A percentile compares a stretch with the other conserved stretches of the same genome.
phyloP scores from a whole-genome alignment of 371 early-diverging fungal species.

The Enterocytospora artemiae region DNA sequence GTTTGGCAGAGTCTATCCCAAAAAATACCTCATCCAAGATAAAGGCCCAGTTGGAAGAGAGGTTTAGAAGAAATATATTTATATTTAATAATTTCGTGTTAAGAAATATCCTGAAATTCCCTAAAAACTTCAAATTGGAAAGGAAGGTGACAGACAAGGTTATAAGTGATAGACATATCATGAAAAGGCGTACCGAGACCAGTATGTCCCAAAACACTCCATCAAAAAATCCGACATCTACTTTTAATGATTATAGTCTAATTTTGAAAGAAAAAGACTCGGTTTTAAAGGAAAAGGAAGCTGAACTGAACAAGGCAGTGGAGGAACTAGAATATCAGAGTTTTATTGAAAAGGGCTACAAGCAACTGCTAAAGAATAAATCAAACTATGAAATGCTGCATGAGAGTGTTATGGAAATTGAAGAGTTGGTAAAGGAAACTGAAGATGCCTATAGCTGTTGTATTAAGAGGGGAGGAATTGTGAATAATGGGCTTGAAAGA shows the following conservation, averaged over 20 bases:
- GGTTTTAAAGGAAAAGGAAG: slow-evolving; percentile 23
- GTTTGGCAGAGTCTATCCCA: not conserved
- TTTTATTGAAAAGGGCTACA: slow-evolving; percentile 2
- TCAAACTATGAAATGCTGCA: not conserved
- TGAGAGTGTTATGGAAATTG: not conserved
- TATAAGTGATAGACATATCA: no score
- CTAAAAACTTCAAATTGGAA: slow-evolving; percentile 47
- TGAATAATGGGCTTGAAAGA: slow-evolving; percentile 8
- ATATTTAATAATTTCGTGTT: slow-evolving; percentile 55
- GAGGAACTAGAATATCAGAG: slow-evolving; percentile 2
- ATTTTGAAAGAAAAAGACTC: no score
- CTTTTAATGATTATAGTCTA: no score
- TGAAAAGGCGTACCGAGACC: no score
- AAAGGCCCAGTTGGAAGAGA: slow-evolving; percentile 16
- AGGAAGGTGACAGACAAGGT: slow-evolving; percentile 40
- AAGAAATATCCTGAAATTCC: slow-evolving; percentile 53
- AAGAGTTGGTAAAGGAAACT: not conserved
- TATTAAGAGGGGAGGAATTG: not conserved
- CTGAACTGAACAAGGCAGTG: not conserved
- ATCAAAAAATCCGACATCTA: no score
- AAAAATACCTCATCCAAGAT: not conserved
- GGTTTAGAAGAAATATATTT: slow-evolving; percentile 45
- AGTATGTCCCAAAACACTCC: no score
- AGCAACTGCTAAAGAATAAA: slow-evolving; percentile 1
- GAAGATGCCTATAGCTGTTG: not conserved